Conservation (phyloP, 2,329 filamentous ascomycete species). For the Neonectria sp. region DNA sequence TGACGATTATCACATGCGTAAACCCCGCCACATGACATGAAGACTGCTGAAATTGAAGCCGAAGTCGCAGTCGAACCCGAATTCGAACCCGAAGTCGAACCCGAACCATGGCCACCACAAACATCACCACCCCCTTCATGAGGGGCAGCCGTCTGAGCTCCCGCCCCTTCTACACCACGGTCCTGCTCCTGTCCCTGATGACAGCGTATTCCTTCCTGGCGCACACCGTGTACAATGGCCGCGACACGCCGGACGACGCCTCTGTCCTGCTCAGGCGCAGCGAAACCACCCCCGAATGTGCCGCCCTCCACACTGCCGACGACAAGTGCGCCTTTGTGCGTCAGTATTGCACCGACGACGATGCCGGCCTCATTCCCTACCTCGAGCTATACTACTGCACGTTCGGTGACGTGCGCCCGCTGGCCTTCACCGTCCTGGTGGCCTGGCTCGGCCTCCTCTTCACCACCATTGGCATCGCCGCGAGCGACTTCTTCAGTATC, state of each 20-base stretch:
- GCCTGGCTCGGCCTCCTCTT: constrained; percentile 92
- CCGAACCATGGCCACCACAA: constrained; percentile 22
- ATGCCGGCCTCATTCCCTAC: constrained; percentile 92
- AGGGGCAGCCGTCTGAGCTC: constrained; percentile 58
- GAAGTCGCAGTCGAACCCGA: constrained; percentile 5
- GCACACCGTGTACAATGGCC: constrained; percentile 36
- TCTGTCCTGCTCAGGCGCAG: constrained; percentile 46
- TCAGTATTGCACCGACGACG: constrained; percentile 87
- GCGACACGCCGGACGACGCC: constrained; percentile 20
- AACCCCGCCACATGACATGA: constrained; percentile 44
- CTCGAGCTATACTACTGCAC: constrained; percentile 92
- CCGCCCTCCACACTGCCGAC: constrained; percentile 79
- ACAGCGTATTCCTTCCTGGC: constrained; percentile 61
- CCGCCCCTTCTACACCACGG: constrained; percentile 65
- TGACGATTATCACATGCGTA: constrained; percentile 31
- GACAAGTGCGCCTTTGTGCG: constrained; percentile 92
- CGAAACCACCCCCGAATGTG: constrained; percentile 72
- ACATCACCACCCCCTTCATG: constrained; percentile 28
- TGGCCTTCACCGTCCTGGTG: constrained; percentile 85
- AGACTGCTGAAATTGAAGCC: constrained; percentile 25
- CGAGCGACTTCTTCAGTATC: constrained; percentile 98
- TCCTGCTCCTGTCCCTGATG: constrained; percentile 63
- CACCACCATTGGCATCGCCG: constrained; percentile 96
- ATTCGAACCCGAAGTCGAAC: constrained; percentile 10
- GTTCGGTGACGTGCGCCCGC: constrained; percentile 75